Evolutionary conservation across 2,329 filamentous ascomycete species (phyloP), one percentile per base, ranked within the genome.

Genomic region (Phialocephala sp.): DNA sequence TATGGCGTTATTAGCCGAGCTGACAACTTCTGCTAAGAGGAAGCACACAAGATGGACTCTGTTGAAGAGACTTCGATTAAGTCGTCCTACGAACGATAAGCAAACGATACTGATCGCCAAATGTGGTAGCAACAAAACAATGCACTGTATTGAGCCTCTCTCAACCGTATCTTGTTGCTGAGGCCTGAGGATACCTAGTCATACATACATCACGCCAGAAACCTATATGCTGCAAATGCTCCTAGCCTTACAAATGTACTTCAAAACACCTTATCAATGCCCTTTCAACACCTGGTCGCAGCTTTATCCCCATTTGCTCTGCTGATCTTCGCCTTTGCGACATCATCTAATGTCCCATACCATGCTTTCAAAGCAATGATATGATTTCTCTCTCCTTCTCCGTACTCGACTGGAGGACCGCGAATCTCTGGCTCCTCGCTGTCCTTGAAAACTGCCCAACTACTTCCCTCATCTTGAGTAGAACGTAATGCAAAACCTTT

Each of bases 371-470:
- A 75, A 61, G 80, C 77, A 55, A 73, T 74, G 62, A 85, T 81
- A 69, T 87, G 84, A 35, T 77, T 78, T 59, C 77, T 78, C 76
- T 89, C 87, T 35, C 76, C 77, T 15, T 80, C 77, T 35, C 79
- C 79, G 66, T 84, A 80, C 76, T 89, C 87, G 22, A 89, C 81
- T 0, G 86, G 86, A 61, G 86, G 84, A 0, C 87, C 87, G 66
- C 82, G 83, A 60, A 89, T 83, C 76, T 89, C 72, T 9, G 69
- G 84, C 50, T 78, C 75, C 45, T 77, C 72, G 14, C 63, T 66
- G 27, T 69, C 69, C 69, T 87, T 85, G 68, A 87, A 89, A 2
- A 90, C 85, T 1, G 85, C 87, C 85, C 88, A 90, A 62, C 84
- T 83, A 18, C 85, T 88, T 39, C 78, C 79, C 54, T 85, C 84